Base-by-base conservation (phyloP, 2,329 filamentous ascomycete species). In the Dothideomycetidae sp. region DNA sequence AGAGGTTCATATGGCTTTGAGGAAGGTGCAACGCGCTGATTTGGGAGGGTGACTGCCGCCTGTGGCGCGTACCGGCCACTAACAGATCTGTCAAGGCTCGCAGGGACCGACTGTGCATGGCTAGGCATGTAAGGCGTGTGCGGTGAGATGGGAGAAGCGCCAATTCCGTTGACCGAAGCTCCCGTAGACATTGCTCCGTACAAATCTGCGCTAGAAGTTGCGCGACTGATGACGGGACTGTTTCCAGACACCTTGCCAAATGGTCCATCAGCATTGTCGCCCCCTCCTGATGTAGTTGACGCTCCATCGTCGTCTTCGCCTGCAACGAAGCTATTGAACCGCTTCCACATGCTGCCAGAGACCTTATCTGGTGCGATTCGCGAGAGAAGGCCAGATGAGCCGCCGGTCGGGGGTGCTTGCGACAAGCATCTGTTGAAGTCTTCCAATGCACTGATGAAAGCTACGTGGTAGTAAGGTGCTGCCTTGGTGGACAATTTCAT, bases 321-420 rank as follows among this genome's bases (percentile, higher is more conserved):
- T 36, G 81, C 77, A 43, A 98, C 85, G 53, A 98, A 98, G 51
- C 85, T 94, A 60, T 86, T 96, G 61, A 99, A 94, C 42, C 81
- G 84, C 46, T 77, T 85, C 71, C 84, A 86, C 54, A 96, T 75
- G 21, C 81, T 84, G 43, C 81, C 85, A 2, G 86, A 90, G 0
- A 96, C 84, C 59, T 92, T 93, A 57, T 92, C 86, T 72, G 96
- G 92, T 56, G 76, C 94, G 5, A 88, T 85, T 57, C 90, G 93
- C 1, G 84, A 80, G 36, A 98, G 90, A 83, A 88, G 93, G 2
- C 85, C 88, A 13, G 74, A 77, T 5, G 76, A 78, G 5, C 48
- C 49, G 31, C 46, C 46, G 47, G 90, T 84, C 52, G 80, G 83
- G 10, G 86, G 84, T 12, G 85, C 79, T 54, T 90, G 81, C 48